Evolutionary conservation across 2,329 filamentous ascomycete species (phyloP).

Genomic region (Teratosphaeria viscida): DNA sequence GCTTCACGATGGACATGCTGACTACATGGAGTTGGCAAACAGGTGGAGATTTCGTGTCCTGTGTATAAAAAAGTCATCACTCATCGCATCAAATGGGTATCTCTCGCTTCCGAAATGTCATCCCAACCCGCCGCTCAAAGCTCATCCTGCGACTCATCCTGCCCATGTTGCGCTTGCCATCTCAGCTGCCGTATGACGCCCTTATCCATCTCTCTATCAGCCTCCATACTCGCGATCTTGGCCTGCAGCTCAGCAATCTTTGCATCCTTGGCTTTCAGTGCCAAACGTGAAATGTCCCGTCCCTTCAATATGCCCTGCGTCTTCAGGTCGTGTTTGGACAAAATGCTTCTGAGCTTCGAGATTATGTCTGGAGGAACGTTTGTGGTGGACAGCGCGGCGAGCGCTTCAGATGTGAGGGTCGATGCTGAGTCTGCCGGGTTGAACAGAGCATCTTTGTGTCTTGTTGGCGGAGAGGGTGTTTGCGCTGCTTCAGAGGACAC

Average conservation of each 20-base stretch:
- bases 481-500: background rate
- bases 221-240: slow-evolving; percentile 47
- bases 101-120: background rate
- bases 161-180: slow-evolving; percentile 8
- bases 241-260: slow-evolving; percentile 49
- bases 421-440: slow-evolving; percentile 15
- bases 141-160: background rate
- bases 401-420: slow-evolving; percentile 16
- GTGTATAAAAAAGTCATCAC: background rate
- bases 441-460: slow-evolving; percentile 17
- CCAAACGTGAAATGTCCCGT: slow-evolving; percentile 54
- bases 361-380: slow-evolving; percentile 16
- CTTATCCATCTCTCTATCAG: slow-evolving; percentile 44
- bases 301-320: slow-evolving; percentile 53
- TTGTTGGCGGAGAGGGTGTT: background rate
- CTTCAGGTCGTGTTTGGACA: slow-evolving; percentile 48
- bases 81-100: background rate
- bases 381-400: slow-evolving; percentile 10
- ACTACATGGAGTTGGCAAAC: background rate
- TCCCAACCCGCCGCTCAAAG: background rate
- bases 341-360: slow-evolving; percentile 31
- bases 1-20: background rate
- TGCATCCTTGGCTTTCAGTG: slow-evolving; percentile 55
- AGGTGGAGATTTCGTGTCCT: background rate
- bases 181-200: slow-evolving; percentile 25